phyloP scores from a whole-genome alignment of 768 basidiomycete genomes.

The Daedalea quercina region DNA sequence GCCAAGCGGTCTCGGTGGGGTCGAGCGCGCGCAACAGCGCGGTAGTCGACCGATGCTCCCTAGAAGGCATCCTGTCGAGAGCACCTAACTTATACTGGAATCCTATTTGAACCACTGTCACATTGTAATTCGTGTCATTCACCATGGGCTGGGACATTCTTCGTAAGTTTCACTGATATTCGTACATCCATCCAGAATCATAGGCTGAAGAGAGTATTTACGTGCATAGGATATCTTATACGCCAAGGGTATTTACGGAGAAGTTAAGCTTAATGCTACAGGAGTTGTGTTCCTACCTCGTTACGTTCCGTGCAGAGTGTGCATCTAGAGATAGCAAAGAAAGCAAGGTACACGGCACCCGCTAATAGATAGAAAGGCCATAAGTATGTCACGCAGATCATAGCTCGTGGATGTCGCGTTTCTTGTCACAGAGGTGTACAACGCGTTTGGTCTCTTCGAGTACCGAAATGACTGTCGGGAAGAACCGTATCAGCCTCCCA shows the following conservation, averaged over 20 bases:
- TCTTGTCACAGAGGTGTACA: constrained; percentile 37
- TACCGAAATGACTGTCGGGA: constrained; percentile 29
- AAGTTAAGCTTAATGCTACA: neutral
- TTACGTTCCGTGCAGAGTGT: neutral
- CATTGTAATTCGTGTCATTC: no score
- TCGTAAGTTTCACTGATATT: no score
- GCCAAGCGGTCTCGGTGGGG: constrained; percentile 30
- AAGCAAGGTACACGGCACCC: no score
- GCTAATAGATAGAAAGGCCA: neutral
- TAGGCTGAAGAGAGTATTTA: neutral
- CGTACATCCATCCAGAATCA: no score
- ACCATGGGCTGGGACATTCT: no score
- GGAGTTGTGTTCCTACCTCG: neutral
- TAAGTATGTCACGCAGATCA: neutral
- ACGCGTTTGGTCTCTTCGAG: constrained; percentile 40
- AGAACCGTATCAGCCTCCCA: neutral
- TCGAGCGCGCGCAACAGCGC: no score
- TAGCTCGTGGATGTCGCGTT: constrained; percentile 28
- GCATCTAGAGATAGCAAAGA: neutral
- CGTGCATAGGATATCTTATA: neutral
- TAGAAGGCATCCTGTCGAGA: no score
- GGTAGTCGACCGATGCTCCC: no score
- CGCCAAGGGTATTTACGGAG: neutral
- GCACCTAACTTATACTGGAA: no score
- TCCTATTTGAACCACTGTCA: no score